A percentile compares a stretch with the other conserved stretches of the same genome.
These are phyloP conservation scores for Dryadomyces quercus-mongolicae DNA, from an alignment of 2,329 filamentous ascomycete species.

Conservation along the genomic window DNA sequence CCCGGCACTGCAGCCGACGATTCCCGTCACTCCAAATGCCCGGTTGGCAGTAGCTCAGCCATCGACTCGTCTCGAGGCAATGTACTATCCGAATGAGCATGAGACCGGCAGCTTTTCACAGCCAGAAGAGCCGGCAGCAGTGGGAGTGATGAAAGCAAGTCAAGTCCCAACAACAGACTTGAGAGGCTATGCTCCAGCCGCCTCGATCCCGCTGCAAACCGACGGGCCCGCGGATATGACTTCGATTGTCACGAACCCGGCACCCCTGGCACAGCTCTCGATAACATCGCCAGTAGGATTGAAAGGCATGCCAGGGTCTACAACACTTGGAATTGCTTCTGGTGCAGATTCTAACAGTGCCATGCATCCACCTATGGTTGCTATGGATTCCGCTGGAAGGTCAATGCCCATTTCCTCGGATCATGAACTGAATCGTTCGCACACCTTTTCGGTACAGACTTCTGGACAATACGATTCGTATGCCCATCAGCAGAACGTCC, in stretches of 20 bases:
- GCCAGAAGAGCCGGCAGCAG: background rate
- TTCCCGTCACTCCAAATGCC: slow-evolving; percentile 8
- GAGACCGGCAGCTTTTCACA: background rate
- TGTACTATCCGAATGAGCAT: slow-evolving; percentile 24
- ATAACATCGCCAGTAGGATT: background rate
- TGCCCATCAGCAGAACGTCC: background rate
- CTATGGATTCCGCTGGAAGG: background rate
- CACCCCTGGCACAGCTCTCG: background rate
- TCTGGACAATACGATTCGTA: background rate
- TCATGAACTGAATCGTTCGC: background rate
- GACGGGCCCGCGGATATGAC: background rate
- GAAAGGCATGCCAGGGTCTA: no score
- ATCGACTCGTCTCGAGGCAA: slow-evolving; percentile 21
- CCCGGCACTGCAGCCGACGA: slow-evolving; percentile 23
- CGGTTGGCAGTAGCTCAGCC: slow-evolving; percentile 12
- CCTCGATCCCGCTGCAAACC: background rate
- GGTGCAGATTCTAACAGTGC: background rate
- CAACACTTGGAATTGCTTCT: background rate
- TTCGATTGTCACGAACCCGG: background rate
- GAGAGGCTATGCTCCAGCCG: background rate
- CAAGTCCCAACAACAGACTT: background rate
- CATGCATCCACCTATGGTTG: background rate
- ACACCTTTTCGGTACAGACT: background rate
- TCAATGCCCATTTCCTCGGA: no score
- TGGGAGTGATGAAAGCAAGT: background rate